These are phyloP conservation scores for Senna siamea DNA, from an alignment of 306 rosid species.

Conservation along the genomic window DNA sequence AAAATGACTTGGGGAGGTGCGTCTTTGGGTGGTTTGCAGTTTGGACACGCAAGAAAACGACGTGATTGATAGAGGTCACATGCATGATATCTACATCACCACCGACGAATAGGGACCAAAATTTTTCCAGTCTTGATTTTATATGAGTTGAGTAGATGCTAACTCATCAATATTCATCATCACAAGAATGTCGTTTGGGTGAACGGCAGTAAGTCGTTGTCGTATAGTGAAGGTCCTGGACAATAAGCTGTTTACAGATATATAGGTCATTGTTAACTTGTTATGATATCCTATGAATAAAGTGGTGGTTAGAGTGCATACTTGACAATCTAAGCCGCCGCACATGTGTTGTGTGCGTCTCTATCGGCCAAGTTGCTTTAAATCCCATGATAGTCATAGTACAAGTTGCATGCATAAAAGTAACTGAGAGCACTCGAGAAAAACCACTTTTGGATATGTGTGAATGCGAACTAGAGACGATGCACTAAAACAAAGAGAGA, in stretches of 20 bases:
- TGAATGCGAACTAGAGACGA: conserved; percentile 1
- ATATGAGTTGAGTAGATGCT: not conserved
- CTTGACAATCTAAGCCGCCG: not conserved
- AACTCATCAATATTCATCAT: too few relatives aligned
- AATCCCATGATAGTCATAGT: too few relatives aligned
- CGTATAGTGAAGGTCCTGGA: too few relatives aligned
- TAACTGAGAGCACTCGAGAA: not conserved
- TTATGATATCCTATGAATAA: not conserved
- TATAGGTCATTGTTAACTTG: too few relatives aligned
- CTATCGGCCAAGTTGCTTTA: not conserved
- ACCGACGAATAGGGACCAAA: not conserved
- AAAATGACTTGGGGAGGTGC: too few relatives aligned
- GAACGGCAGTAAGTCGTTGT: not conserved
- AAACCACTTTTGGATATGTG: not conserved
- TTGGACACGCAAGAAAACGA: not conserved
- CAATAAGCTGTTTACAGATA: not conserved
- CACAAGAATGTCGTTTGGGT: not conserved
- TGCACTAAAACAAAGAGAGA: conserved; percentile 22
- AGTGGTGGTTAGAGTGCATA: not conserved
- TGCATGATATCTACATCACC: not conserved
- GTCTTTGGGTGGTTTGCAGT: too few relatives aligned
- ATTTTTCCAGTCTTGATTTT: not conserved
- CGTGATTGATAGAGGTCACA: not conserved
- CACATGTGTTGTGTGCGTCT: not conserved
- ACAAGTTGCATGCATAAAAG: not conserved